Conservation (phyloP, 2,329 filamentous ascomycete species). For the Penicillium digitatum region DNA sequence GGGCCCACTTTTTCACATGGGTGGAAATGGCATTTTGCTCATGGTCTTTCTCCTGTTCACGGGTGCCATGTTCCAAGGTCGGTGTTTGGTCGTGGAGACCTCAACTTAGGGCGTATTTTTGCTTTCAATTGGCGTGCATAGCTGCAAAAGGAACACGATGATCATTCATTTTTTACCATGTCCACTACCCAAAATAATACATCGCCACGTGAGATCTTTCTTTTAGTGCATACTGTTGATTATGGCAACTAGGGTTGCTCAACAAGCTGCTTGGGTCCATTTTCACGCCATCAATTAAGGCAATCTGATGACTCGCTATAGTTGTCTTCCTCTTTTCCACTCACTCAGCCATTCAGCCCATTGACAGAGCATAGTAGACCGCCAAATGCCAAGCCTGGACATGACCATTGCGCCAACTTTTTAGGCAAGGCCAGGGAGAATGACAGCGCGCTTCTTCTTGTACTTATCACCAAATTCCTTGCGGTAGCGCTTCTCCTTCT, state of each 20-base stretch:
- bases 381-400: background rate
- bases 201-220: background rate
- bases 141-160: slow-evolving; percentile 11
- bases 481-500: slow-evolving; percentile 87
- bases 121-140: slow-evolving; percentile 12
- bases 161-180: slow-evolving; percentile 18
- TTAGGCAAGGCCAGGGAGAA: slow-evolving; percentile 74
- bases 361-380: background rate
- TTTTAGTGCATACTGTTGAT: slow-evolving; percentile 7
- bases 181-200: slow-evolving; percentile 10
- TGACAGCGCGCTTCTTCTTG: slow-evolving; percentile 84
- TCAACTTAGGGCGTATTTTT: slow-evolving; percentile 15
- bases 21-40: slow-evolving; percentile 6
- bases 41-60: background rate
- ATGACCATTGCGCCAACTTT: slow-evolving; percentile 10
- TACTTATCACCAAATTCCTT: slow-evolving; percentile 90
- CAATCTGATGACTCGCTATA: background rate
- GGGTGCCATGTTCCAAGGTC: slow-evolving; percentile 4
- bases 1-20: background rate
- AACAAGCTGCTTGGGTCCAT: background rate
- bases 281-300: background rate
- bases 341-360: background rate
- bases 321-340: background rate
- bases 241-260: background rate
- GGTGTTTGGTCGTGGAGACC: slow-evolving; percentile 10